Evolutionary conservation across 192 early-diverging fungal species (phyloP), one percentile per base, ranked within the genome.

Genomic region (Coemansia reversa): DNA sequence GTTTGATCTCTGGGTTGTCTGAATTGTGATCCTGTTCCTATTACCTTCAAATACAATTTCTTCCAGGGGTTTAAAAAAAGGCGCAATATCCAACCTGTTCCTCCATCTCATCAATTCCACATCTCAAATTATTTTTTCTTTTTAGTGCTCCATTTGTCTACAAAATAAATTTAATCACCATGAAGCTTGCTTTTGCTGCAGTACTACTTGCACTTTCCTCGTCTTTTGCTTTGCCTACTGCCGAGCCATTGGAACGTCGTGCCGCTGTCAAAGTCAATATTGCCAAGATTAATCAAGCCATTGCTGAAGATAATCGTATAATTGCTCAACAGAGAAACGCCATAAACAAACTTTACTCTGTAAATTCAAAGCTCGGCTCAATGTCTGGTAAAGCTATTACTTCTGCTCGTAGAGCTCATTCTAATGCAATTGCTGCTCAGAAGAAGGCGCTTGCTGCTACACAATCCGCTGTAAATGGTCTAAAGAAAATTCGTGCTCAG

Each of bases 161-260:
- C 12, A 57, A 27, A 32, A 33, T 19, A 57, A 58, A 60, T 39
- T 11, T 7, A 9, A n/a, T 22, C 42, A 48, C 45, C 12, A 60
- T 60, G 58, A 60, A 60, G 45, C 58, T 60, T 28, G 58, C 45
- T 18, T 60, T 60, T 28, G 58, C 45, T 12, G 47, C 58, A 5
- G 45, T 60, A 19, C 23, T 60, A 48, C 45, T 60, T 22, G 58
- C 58, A 1, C 5, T 60, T n/a, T 4, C 58, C 12, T 49, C 58
- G 23, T 25, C 23, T 1, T 16, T 60, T 28, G 58, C 58, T 14
- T 28, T 49, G 42, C 58, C 58, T 19, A 60, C 49, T 24, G 58
- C 58, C 18, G 20, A 14, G 23, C 47, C 58, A 6, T n/a, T 60
- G 3, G 58, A 49, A 12, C 45, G n/a, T 0, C 58, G 58, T 28